These are phyloP conservation scores for Plasmopara halstedii DNA, from an alignment of 352 stramenopile genomes.

Conservation along the genomic window DNA sequence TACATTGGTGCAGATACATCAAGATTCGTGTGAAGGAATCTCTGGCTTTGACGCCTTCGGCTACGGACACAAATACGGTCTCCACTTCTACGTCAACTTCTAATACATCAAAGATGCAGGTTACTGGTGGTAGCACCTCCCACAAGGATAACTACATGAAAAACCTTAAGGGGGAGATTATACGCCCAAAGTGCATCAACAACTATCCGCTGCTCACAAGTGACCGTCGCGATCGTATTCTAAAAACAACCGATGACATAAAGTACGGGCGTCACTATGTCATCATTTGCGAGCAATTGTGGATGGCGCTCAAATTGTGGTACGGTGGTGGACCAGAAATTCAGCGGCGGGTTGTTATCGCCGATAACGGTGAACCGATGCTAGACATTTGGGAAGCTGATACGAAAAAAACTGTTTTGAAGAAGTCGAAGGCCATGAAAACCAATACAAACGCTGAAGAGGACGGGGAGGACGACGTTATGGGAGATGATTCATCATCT, in stretches of 20 bases:
- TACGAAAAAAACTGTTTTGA: conserved; percentile 38
- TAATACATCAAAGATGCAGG: conserved; percentile 31
- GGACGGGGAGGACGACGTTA: conserved; percentile 30
- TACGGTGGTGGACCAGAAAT: conserved; percentile 88
- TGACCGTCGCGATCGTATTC: conserved; percentile 58
- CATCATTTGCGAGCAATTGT: conserved; percentile 82
- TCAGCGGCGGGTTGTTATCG: conserved; percentile 70
- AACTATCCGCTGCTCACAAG: conserved; percentile 70
- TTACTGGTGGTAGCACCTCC: conserved; percentile 15
- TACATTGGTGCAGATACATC: conserved; percentile 82
- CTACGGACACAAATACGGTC: conserved; percentile 6
- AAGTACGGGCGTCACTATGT: conserved; percentile 78
- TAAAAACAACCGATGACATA: conserved; percentile 69
- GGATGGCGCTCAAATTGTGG: conserved; percentile 87
- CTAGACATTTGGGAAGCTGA: conserved; percentile 77
- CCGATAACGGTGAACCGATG: conserved; percentile 43
- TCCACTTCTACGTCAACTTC: conserved; percentile 21
- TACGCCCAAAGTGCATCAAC: conserved; percentile 78
- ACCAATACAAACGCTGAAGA: conserved; percentile 25
- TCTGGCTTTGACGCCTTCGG: conserved; percentile 15
- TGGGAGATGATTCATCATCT: conserved; percentile 27
- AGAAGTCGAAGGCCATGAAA: conserved; percentile 35
- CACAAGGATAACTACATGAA: conserved; percentile 63
- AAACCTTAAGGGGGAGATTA: conserved; percentile 71
- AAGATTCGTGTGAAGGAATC: conserved; percentile 35